Evolutionary conservation across 805 yeast species (phyloP), one percentile per base, ranked within the genome.

Genomic region (Candida glaebosa): DNA sequence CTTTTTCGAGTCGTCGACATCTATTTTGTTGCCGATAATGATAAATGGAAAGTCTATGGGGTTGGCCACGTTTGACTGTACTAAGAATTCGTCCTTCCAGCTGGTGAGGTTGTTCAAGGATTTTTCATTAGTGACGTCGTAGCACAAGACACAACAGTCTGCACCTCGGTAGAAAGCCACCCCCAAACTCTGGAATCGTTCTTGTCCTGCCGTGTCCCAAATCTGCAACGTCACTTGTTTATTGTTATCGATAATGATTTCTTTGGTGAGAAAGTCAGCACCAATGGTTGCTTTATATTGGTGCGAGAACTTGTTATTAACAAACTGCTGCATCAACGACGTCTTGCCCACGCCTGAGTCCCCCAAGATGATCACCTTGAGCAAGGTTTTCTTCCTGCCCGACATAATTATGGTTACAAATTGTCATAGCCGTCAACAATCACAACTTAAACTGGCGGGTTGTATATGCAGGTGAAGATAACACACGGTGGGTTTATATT

Each of bases 151-250:
- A 67, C 98, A 93, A 66, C 98, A 93, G 64, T 93, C 98, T 1
- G 98, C 96, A 28, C 98, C 98, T 55, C 99, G 75, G 64, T 93
- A 91, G 62, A 91, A 91, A 0, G 98, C 98, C 34, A 91, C 97
- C 12, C 98, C 98, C 47, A 91, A 72, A 44, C 95, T 84, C 67
- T 93, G 98, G 75, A 91, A 91, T 56, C 99, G 77, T 65, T 91
- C 99, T 70, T 91, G 99, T 28, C 99, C 99, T 5, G 98, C 98
- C 33, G 99, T 91, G 60, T 91, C 99, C 99, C 99, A 91, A 41
- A 93, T 84, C 66, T 86, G 91, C 75, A 84, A 74, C 17, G 87
- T 81, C 6, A 84, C 89, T 49, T 78, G 77, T 54, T 84, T 84
- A 45, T 60, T 61, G 62, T 84, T 93, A 61, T 93, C 98, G 44